A percentile compares a stretch with the other conserved stretches of the same genome.
Evolutionary conservation across 208 protist species (phyloP).

Genomic region (Leishmania aethiopica): DNA sequence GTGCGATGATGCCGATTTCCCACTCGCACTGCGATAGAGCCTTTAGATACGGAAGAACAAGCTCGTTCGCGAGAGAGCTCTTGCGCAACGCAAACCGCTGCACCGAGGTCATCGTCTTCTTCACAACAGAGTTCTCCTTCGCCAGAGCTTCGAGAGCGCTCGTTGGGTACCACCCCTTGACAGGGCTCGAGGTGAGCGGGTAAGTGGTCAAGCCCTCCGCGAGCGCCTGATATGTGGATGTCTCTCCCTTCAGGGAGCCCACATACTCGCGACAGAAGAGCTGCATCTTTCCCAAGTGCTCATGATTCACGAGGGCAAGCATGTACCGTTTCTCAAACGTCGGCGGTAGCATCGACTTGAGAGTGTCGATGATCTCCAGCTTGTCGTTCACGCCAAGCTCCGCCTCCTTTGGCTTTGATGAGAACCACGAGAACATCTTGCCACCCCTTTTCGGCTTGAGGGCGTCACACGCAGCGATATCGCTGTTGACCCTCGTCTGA

Average conservation of each 20-base stretch:
- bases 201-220: constrained; percentile 16
- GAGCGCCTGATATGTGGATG: constrained; percentile 19
- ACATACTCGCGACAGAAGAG: constrained; percentile 24
- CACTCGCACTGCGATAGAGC: constrained; percentile 15
- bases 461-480: constrained; percentile 17
- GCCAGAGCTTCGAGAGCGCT: constrained; percentile 8
- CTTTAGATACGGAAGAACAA: constrained; percentile 19
- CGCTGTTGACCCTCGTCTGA: constrained; percentile 19
- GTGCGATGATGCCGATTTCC: constrained; percentile 19
- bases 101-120: constrained; percentile 13
- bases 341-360: constrained; percentile 12
- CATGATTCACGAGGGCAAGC: constrained; percentile 22
- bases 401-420: constrained; percentile 31
- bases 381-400: constrained; percentile 31
- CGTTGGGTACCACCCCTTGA: constrained; percentile 15
- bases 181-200: constrained; percentile 7
- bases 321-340: constrained; percentile 35
- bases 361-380: constrained; percentile 20
- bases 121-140: constrained; percentile 8
- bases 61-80: constrained; percentile 15
- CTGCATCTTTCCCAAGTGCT: constrained; percentile 30
- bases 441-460: constrained; percentile 31
- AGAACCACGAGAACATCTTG: constrained; percentile 34
- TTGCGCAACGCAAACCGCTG: constrained; percentile 25
- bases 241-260: constrained; percentile 10